These are phyloP conservation scores for Fonsecaea multimorphosa DNA, from an alignment of 2,329 filamentous ascomycete genomes.

Conservation along the genomic window DNA sequence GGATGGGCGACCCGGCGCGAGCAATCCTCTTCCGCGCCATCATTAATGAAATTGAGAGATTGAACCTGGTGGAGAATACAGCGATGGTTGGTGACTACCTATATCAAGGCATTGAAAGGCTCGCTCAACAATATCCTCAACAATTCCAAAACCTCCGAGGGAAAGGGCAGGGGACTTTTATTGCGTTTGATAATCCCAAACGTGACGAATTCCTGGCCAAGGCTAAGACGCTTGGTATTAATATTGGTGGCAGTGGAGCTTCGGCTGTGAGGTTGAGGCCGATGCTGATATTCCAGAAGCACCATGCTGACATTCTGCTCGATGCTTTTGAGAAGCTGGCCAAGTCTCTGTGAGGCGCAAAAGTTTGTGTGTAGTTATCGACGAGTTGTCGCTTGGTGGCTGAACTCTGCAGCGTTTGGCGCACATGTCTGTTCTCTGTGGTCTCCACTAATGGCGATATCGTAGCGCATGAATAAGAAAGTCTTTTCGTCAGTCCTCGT, in stretches of 20 bases:
- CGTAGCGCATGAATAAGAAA: neutral
- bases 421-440: constrained; percentile 5
- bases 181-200: constrained; percentile 84
- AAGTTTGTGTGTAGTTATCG: constrained; percentile 18
- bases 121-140: constrained; percentile 73
- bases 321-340: constrained; percentile 78
- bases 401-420: constrained; percentile 8
- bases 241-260: constrained; percentile 82
- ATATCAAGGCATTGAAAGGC: constrained; percentile 69
- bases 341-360: constrained; percentile 42
- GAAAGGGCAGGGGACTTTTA: constrained; percentile 87
- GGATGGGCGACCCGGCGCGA: constrained; percentile 91
- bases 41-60: constrained; percentile 76
- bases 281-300: constrained; percentile 91
- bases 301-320: constrained; percentile 82
- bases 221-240: constrained; percentile 81
- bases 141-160: constrained; percentile 84
- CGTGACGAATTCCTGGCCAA: constrained; percentile 78
- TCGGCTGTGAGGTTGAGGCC: constrained; percentile 79
- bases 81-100: constrained; percentile 80
- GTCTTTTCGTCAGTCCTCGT: neutral
- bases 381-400: neutral
- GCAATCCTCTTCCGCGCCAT: constrained; percentile 87
- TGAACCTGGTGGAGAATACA: constrained; percentile 80
- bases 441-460: neutral